Base-by-base conservation (phyloP, 495 filamentous ascomycete species). In the Bacidia rubella region DNA sequence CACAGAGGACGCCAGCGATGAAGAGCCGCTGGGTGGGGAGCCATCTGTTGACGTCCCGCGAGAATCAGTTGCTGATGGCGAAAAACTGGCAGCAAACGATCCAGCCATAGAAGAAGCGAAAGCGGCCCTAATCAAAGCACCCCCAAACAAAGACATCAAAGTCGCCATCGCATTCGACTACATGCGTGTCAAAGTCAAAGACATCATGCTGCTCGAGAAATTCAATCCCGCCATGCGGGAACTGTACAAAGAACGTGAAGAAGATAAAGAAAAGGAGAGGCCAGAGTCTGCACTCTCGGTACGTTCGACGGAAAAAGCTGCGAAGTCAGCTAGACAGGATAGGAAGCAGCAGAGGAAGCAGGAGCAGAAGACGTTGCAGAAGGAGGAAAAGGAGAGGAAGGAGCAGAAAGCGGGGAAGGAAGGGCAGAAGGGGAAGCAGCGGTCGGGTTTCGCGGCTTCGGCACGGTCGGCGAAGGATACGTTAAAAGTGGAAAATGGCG, bases 81-180 rank as follows among this genome's bases (percentile, higher is more conserved):
- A 41, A 26, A 2, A 43, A 26, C 41, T 21, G n/a, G 0, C 2
- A 24, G 17, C 11, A 15, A 10, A 38, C 26, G 15, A 2, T 2
- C 2, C 22, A 19, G 24, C 17, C 15, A 19, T 4, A 45, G 19
- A 17, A 32, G 17, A 15, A 23, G 3, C 2, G 27, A 35, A 1
- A 24, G 3, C 12, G 3, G 20, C 29, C 5, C 29, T 15, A 35
- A 35, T 35, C 15, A 5, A 5, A 35, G 7, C 41, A n/a, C 20
- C 41, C 12, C 7, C 41, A 9, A 44, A 22, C 29, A 55, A 51
- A 27, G 65, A 70, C 52, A 71, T 77, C 63, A 82, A 83, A 3
- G 71, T 89, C 41, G 73, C 83, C 25, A 74, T 87, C n/a, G 87
- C 85, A 0, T 95, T 94, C 68, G 92, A 98, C 62, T 80, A 85